Evolutionary conservation across 23 red algal species (phyloP), one percentile per base, ranked within the genome.

Genomic region (Chondrus crispus): DNA sequence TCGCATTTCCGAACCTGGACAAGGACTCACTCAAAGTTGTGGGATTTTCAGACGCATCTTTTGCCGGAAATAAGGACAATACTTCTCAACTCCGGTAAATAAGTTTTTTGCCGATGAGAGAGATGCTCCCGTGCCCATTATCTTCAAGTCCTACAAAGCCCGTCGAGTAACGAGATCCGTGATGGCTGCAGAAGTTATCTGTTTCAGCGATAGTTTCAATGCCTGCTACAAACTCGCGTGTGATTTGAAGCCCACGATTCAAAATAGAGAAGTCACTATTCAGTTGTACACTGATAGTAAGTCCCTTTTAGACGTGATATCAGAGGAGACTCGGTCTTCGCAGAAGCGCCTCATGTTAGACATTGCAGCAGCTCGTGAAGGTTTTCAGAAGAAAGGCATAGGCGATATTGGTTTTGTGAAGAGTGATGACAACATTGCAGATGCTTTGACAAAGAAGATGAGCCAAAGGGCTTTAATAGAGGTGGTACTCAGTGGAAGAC

Each of bases 201-300:
- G n/a, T 58, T 83, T 83, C 24, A 53, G 52, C 52, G 78, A 83
- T 62, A 58, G 29, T 41, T 83, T 83, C 46, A 47, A 83, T 22
- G 78, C 24, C 12, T n/a, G 11, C 8, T 24, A 32, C 78, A 38
- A 41, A 32, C 29, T 83, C 9, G 29, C 46, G 57, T 32, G 29
- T 26, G 51, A 83, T 24, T 38, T 83, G 20, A 24, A 53, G 26
- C 68, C n/a, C n/a, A 66, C 60, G 26, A 32, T 66, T 12, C 60
- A 32, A 7, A 66, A 66, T 66, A 19, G 35, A 32, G 5, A 66
- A 32, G 22, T 77, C 9, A 0, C 12, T 24, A 46, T 77, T 11
- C 2, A 77, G 0, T 37, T 77, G 28, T 77, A 39, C 26, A 77
- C 71, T 42, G 71, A 77, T 48, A 77, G 0, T 37, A 77, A 77